These are phyloP conservation scores for Curvularia sp. DNA, from an alignment of 2,329 filamentous ascomycete species.

Conservation along the genomic window DNA sequence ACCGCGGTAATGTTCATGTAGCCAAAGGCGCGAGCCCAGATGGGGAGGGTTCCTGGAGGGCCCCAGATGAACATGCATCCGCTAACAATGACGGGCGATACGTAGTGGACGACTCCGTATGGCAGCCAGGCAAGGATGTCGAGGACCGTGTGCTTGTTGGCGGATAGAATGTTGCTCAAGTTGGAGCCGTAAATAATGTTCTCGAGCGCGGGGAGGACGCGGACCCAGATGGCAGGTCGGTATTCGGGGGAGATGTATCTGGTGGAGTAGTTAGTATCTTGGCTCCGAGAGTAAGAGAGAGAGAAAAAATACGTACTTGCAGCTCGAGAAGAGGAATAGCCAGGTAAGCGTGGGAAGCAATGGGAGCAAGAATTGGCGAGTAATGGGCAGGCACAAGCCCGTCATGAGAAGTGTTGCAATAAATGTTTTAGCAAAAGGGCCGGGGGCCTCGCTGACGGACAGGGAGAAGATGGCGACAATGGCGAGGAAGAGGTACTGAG, in stretches of 20 bases:
- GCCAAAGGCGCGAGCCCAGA: conserved; percentile 86
- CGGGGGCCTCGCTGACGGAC: conserved; percentile 78
- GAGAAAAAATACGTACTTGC: conserved; percentile 71
- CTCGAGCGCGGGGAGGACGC: conserved; percentile 90
- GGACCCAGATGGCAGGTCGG: conserved; percentile 93
- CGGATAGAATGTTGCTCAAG: conserved; percentile 92
- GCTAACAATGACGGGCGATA: conserved; percentile 80
- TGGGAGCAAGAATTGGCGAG: conserved; percentile 89
- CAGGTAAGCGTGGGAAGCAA: conserved; percentile 85
- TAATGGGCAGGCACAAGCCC: conserved; percentile 80
- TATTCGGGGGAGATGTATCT: conserved; percentile 91
- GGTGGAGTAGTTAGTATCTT: conserved; percentile 29
- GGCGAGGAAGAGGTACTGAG: conserved; percentile 80
- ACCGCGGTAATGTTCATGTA: conserved; percentile 92
- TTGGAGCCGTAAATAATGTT: conserved; percentile 97
- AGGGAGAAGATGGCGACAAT: conserved; percentile 82
- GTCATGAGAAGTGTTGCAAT: conserved; percentile 71
- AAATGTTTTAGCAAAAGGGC: conserved; percentile 77
- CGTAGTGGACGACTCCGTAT: conserved; percentile 91
- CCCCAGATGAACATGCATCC: conserved; percentile 85
- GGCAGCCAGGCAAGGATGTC: conserved; percentile 93
- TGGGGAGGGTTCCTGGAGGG: conserved; percentile 81
- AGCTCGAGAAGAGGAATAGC: conserved; percentile 89
- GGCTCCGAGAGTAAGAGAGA: not conserved
- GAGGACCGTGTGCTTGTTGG: conserved; percentile 81